phyloP scores from a whole-genome alignment of 495 filamentous ascomycete species.

The Penicillium macrosclerotiorum region DNA sequence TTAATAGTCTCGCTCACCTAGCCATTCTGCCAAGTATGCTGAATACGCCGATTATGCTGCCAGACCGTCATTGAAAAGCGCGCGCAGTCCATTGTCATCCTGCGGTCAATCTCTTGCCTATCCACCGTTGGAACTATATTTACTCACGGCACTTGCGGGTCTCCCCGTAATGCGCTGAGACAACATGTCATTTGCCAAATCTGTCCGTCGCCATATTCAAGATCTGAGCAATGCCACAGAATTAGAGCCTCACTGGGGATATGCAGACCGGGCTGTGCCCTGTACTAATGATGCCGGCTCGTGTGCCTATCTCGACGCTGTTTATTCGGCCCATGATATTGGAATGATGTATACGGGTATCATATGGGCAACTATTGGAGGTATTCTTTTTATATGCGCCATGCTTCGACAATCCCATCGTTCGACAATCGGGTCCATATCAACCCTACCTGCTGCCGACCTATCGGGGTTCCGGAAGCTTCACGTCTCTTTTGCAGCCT shows the following conservation, averaged over 20 bases:
- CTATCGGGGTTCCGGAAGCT: conserved; percentile 8
- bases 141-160: too few relatives aligned
- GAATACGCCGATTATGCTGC: too few relatives aligned
- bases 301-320: conserved; percentile 62
- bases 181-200: conserved; percentile 10
- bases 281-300: conserved; percentile 59
- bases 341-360: conserved; percentile 62
- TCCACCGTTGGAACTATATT: too few relatives aligned
- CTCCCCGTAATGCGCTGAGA: too few relatives aligned
- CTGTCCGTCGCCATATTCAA: conserved; percentile 35
- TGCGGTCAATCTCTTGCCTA: too few relatives aligned
- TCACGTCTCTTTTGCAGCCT: conserved; percentile 13
- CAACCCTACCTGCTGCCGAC: background rate
- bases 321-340: conserved; percentile 57
- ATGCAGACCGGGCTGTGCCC: conserved; percentile 53
- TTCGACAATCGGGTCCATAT: too few relatives aligned
- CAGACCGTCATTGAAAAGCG: too few relatives aligned
- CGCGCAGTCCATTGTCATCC: too few relatives aligned
- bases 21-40: too few relatives aligned
- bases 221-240: conserved; percentile 32
- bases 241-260: conserved; percentile 60
- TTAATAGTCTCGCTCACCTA: too few relatives aligned
- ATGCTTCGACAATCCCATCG: conserved; percentile 10
- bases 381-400: conserved; percentile 50
- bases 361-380: conserved; percentile 56